A percentile compares a stretch with the other conserved stretches of the same genome.
Evolutionary conservation across 2,329 filamentous ascomycete genomes (phyloP).

Genomic region (Pseudogymnoascus sp.): DNA sequence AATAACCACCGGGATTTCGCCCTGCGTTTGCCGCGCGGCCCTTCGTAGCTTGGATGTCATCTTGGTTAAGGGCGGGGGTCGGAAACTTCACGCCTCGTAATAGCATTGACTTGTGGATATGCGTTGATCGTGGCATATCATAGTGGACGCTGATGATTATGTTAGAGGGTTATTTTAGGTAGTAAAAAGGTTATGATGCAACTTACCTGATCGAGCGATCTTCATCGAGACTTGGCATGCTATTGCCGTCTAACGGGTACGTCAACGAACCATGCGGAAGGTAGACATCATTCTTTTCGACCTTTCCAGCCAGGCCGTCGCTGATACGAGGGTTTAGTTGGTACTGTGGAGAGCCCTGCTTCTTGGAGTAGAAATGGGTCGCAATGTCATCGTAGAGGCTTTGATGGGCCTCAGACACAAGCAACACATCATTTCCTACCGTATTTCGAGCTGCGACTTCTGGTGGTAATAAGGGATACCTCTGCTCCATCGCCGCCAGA

Average conservation of each 20-base stretch:
- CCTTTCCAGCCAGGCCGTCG: constrained; percentile 67
- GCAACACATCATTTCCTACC: constrained; percentile 68
- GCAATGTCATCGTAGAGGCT: constrained; percentile 75
- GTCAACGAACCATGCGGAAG: constrained; percentile 73
- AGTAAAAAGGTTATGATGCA: not conserved
- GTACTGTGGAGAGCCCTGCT: constrained; percentile 56
- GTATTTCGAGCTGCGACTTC: constrained; percentile 74
- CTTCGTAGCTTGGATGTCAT: constrained; percentile 66
- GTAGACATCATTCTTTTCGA: constrained; percentile 75
- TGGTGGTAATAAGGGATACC: constrained; percentile 68
- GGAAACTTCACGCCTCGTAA: constrained; percentile 73
- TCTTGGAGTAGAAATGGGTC: constrained; percentile 85
- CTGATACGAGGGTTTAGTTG: constrained; percentile 67
- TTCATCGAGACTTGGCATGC: constrained; percentile 69
- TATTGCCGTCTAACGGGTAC: constrained; percentile 64
- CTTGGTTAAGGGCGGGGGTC: constrained; percentile 60
- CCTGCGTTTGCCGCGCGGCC: constrained; percentile 56
- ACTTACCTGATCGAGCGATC: constrained; percentile 77
- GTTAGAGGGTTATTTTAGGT: constrained; percentile 20
- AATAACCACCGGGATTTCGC: constrained; percentile 55
- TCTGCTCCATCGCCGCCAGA: constrained; percentile 69
- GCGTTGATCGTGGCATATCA: constrained; percentile 62
- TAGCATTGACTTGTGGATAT: constrained; percentile 88
- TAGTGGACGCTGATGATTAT: constrained; percentile 61
- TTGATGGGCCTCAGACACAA: constrained; percentile 75